Evolutionary conservation across 1,284 basidiomycete species (phyloP), one percentile per base, ranked within the genome.

Genomic region (Sutorius eximius): DNA sequence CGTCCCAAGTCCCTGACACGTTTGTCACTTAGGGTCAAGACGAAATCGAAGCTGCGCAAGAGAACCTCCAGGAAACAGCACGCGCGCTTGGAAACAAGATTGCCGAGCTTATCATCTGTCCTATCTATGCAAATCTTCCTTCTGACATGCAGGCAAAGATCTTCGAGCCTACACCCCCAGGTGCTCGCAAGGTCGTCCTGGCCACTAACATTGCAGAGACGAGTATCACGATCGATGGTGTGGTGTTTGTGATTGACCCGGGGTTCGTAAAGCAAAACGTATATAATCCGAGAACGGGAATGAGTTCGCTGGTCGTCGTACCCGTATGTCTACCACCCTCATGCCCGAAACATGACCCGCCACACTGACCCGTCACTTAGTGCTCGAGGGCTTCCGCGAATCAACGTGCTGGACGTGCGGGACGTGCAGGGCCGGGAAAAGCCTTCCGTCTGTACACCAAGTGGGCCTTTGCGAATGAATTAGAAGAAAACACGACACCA

Each of bases 71-170:
- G 69, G 96, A 99, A 75, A 99, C 97, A 1, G 89, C 94, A 40
- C 86, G 93, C 30, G 91, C 96, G 0, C 77, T 99, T 0, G 96
- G 96, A 20, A 97, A 98, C 77, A 98, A 98, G 75, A 91, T 99
- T 41, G 84, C 87, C 9, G 97, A 99, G 68, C 81, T 99, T 51
- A 88, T 99, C 54, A 83, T 99, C 50, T 98, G 95, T 68, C 97
- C 97, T 0, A 98, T 99, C 62, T 99, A 99, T 69, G 95, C 97
- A 58, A 98, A 98, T 70, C 75, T 99, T 33, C 97, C 97, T 1
- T 95, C 91, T 62, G 97, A 99, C 59, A 95, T 98, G 95, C 97
- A 99, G 72, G 91, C 95, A 34, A 98, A 98, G 76, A 99, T 99
- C 59, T 99, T 99, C 72, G 97, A 99, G 72, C 95, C 96, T 2